phyloP scores from a whole-genome alignment of 2,329 filamentous ascomycete genomes.

The Chaetomiaceae sp. region DNA sequence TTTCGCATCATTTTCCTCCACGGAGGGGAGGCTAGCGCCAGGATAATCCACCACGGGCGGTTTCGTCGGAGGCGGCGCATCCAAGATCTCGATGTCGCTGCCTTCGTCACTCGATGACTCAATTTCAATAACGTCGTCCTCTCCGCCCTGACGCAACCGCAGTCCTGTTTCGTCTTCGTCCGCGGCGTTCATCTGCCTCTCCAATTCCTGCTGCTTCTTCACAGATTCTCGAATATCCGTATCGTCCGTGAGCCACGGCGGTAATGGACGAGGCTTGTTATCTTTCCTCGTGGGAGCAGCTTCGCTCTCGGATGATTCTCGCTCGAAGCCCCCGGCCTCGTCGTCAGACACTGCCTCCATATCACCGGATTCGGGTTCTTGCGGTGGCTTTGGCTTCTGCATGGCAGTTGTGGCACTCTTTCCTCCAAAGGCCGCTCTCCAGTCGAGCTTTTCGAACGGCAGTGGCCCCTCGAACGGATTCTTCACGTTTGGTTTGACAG shows the following conservation, averaged over 20 bases:
- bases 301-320: conserved; percentile 30
- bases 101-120: conserved; percentile 55
- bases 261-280: conserved; percentile 53
- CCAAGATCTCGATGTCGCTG: conserved; percentile 52
- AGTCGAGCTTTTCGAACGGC: conserved; percentile 82
- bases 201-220: conserved; percentile 50
- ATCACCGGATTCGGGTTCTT: conserved; percentile 20
- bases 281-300: conserved; percentile 30
- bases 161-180: conserved; percentile 52
- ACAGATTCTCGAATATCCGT: conserved; percentile 60
- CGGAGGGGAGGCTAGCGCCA: conserved; percentile 13
- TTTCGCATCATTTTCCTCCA: conserved; percentile 12
- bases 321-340: conserved; percentile 62
- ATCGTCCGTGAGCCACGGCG: conserved; percentile 66
- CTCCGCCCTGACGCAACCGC: conserved; percentile 36
- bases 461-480: conserved; percentile 71
- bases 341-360: conserved; percentile 35
- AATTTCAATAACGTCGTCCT: conserved; percentile 53
- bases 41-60: conserved; percentile 9
- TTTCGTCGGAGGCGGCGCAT: conserved; percentile 35
- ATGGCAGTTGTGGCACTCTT: conserved; percentile 15
- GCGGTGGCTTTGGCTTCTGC: conserved; percentile 27
- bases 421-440: conserved; percentile 55
- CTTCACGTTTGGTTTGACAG: conserved; percentile 46
- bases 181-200: conserved; percentile 58